These are phyloP conservation scores for Urostyla sp. DNA, from an alignment of 73 alveolate genomes.

Conservation along the genomic window DNA sequence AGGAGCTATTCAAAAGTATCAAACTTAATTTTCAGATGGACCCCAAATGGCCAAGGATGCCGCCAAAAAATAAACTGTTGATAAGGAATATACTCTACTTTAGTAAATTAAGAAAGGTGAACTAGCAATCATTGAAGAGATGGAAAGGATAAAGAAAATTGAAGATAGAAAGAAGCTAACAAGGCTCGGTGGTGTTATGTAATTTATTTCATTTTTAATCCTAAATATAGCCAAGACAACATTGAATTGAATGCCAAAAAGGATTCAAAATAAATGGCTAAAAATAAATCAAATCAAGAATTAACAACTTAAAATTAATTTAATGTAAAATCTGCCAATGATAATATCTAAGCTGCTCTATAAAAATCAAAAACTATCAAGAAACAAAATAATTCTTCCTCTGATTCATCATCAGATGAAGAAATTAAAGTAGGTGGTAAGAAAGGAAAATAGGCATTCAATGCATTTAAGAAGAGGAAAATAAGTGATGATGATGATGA, in stretches of 20 bases:
- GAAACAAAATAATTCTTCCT: conserved; percentile 5
- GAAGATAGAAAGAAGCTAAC: conserved; percentile 53
- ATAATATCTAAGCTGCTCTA: not conserved
- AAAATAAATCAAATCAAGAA: not conserved
- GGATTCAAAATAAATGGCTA: not conserved
- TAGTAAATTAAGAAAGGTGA: conserved; percentile 34
- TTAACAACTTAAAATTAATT: not conserved
- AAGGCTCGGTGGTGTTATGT: no score
- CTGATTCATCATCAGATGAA: not conserved
- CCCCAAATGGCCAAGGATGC: not conserved
- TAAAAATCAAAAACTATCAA: not conserved
- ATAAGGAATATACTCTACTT: not conserved
- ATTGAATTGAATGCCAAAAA: not conserved
- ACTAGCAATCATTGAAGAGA: conserved; percentile 34
- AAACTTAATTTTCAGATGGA: not conserved
- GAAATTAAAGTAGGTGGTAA: not conserved
- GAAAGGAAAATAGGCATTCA: not conserved
- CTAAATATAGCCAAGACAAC: not conserved
- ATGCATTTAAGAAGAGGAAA: not conserved
- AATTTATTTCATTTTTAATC: conserved; percentile 25
- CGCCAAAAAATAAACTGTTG: not conserved
- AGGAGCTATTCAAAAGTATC: not conserved
- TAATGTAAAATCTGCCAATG: conserved; percentile 11
- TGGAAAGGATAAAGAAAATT: conserved; percentile 14
- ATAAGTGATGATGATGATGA: not conserved